Percentiles rank a stretch among this genome's conserved stretches.
Conservation (phyloP, 2,329 filamentous ascomycete genomes). For the Penicillium palitans region DNA sequence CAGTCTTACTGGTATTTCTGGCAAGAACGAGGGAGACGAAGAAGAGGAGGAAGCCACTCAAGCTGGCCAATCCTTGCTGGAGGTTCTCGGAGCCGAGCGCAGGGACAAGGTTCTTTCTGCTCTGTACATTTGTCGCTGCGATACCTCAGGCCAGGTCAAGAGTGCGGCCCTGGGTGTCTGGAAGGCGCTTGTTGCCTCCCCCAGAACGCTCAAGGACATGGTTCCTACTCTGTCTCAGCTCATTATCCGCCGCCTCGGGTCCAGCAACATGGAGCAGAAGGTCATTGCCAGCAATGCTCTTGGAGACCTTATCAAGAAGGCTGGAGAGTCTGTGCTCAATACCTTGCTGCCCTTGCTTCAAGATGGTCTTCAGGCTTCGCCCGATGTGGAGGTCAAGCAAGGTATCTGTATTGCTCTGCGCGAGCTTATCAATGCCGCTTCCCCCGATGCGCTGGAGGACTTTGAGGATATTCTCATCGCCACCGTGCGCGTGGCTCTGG, state of each 20-base stretch:
- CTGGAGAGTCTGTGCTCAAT: constrained; percentile 87
- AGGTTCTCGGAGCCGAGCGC: constrained; percentile 92
- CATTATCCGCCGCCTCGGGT: constrained; percentile 89
- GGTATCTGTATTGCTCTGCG: constrained; percentile 95
- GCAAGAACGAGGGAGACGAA: constrained; percentile 74
- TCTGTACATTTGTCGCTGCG: constrained; percentile 94
- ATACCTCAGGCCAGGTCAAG: constrained; percentile 89
- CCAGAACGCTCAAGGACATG: constrained; percentile 89
- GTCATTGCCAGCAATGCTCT: constrained; percentile 96
- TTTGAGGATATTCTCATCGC: constrained; percentile 95
- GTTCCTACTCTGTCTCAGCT: constrained; percentile 93
- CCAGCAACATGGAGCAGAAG: constrained; percentile 97
- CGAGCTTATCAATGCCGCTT: constrained; percentile 87
- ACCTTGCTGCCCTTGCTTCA: constrained; percentile 88
- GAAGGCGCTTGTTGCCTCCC: constrained; percentile 94
- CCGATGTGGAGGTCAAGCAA: constrained; percentile 89
- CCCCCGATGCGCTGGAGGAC: constrained; percentile 83
- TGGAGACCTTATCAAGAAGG: constrained; percentile 94
- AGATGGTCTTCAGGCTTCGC: constrained; percentile 82
- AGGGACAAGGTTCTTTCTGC: constrained; percentile 97
- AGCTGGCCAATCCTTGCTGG: constrained; percentile 87
- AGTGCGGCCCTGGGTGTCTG: constrained; percentile 88
- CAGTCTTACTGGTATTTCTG: constrained; percentile 92
- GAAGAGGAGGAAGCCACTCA: constrained; percentile 76
- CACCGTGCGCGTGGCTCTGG: constrained; percentile 87